Percentiles rank a stretch among this genome's conserved stretches.
Evolutionary conservation across 345 rosid genomes (phyloP).

Genomic region (Citrus medica): DNA sequence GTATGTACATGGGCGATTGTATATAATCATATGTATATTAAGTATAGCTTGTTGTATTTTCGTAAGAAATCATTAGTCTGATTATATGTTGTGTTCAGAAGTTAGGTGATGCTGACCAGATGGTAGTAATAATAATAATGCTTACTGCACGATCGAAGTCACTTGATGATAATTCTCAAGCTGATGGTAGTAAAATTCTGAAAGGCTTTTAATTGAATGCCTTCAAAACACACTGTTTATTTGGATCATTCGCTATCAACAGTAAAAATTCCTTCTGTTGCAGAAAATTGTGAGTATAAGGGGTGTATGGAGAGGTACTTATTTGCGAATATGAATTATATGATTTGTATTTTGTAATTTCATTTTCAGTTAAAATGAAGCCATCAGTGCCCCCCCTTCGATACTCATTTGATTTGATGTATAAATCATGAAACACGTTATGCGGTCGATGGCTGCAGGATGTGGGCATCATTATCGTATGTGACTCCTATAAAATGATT

Average conservation of each 20-base stretch:
- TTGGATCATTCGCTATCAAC: background rate
- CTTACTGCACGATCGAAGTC: background rate
- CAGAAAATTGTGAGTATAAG: background rate
- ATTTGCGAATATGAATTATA: background rate
- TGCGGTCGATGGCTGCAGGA: background rate
- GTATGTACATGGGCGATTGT: background rate
- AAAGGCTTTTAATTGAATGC: background rate
- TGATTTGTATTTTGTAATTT: background rate
- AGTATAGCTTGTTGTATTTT: background rate
- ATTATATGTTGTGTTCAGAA: background rate
- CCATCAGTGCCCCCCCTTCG: background rate
- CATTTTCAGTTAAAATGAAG: background rate
- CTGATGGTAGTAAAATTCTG: background rate
- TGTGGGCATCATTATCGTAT: background rate
- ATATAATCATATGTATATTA: background rate
- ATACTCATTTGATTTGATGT: background rate
- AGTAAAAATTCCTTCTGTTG: background rate
- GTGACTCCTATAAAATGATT: background rate
- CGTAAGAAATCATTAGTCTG: background rate
- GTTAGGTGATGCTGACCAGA: background rate
- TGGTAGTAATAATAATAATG: background rate
- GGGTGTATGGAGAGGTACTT: background rate
- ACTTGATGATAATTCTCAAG: background rate
- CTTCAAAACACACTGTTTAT: background rate
- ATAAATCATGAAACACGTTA: background rate